Evolutionary conservation across 1,139 yeast species (phyloP).

Genomic region (Yamadazyma songkhlaensis): DNA sequence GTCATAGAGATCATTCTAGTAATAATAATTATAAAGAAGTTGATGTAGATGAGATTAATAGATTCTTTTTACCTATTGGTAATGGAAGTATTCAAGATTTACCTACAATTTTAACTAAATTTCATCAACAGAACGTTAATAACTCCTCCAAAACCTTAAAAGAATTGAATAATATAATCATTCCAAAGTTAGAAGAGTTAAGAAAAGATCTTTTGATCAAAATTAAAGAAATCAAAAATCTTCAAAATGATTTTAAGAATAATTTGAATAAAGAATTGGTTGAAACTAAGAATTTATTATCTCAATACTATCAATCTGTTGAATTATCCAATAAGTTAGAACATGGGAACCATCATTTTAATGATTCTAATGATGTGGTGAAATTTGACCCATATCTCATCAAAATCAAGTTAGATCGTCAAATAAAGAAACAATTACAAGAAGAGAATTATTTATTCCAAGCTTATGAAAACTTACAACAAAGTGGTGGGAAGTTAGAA

Average conservation of each 20-base stretch:
- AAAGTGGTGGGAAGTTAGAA: slow-evolving; percentile 86
- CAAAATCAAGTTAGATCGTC: slow-evolving; percentile 69
- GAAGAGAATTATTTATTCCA: slow-evolving; percentile 88
- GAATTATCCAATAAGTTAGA: slow-evolving; percentile 37
- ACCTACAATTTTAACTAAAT: slow-evolving; percentile 70
- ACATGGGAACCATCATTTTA: slow-evolving; percentile 12
- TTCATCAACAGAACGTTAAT: slow-evolving; percentile 70
- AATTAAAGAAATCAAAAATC: slow-evolving; percentile 80
- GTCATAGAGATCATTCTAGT: slow-evolving; percentile 5
- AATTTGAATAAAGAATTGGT: slow-evolving; percentile 65
- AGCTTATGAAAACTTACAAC: slow-evolving; percentile 83
- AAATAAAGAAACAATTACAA: slow-evolving; percentile 68
- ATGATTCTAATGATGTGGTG: slow-evolving; percentile 24
- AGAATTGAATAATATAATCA: slow-evolving; percentile 64
- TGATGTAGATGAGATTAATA: slow-evolving; percentile 37
- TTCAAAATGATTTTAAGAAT: slow-evolving; percentile 81
- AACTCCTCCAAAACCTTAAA: slow-evolving; percentile 66
- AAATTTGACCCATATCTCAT: slow-evolving; percentile 77
- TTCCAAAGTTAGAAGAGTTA: slow-evolving; percentile 84
- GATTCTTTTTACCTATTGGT: slow-evolving; percentile 69
- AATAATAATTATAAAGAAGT: slow-evolving; percentile 20
- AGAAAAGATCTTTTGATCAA: slow-evolving; percentile 78
- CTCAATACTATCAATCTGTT: slow-evolving; percentile 44
- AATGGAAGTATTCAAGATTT: slow-evolving; percentile 81
- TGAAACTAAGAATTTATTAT: slow-evolving; percentile 56